A percentile compares a stretch with the other conserved stretches of the same genome.
Conservation (phyloP, 257 asterid genomes). For the Rehmannia glutinosa region DNA sequence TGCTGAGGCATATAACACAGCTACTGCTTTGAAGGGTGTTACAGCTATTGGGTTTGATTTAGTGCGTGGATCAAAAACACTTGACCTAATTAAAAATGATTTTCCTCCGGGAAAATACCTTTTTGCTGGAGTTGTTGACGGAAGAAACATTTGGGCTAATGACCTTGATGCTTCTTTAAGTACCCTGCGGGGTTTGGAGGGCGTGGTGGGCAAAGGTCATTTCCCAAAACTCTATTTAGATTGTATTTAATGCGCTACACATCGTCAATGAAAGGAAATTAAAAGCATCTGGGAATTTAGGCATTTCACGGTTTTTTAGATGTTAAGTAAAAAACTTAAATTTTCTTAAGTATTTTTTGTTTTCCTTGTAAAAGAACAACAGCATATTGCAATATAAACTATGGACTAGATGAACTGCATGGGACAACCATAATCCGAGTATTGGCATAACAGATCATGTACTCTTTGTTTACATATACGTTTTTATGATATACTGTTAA, state of each 20-base stretch:
- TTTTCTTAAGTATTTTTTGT: too few species aligned
- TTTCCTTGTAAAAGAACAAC: too few species aligned
- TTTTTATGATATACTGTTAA: neutral
- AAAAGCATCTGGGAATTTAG: neutral
- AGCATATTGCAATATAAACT: too few species aligned
- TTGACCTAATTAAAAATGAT: constrained; percentile 57
- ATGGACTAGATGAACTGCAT: too few species aligned
- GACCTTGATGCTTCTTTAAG: constrained; percentile 66
- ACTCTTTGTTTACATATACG: neutral
- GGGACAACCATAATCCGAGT: neutral
- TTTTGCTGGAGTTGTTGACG: constrained; percentile 85
- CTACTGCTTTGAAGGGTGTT: constrained; percentile 58
- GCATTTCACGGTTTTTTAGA: neutral
- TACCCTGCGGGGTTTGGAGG: constrained; percentile 52
- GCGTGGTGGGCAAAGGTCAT: constrained; percentile 66
- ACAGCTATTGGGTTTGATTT: constrained; percentile 75
- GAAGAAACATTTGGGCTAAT: constrained; percentile 89
- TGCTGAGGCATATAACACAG: constrained; percentile 46
- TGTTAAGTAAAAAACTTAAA: neutral
- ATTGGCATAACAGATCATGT: neutral
- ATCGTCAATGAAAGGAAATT: neutral
- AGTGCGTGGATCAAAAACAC: constrained; percentile 64
- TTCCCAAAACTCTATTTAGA: neutral
- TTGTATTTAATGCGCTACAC: neutral
- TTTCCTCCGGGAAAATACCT: constrained; percentile 70